phyloP scores from a whole-genome alignment of 768 basidiomycete genomes.

The Ramaria rubella region DNA sequence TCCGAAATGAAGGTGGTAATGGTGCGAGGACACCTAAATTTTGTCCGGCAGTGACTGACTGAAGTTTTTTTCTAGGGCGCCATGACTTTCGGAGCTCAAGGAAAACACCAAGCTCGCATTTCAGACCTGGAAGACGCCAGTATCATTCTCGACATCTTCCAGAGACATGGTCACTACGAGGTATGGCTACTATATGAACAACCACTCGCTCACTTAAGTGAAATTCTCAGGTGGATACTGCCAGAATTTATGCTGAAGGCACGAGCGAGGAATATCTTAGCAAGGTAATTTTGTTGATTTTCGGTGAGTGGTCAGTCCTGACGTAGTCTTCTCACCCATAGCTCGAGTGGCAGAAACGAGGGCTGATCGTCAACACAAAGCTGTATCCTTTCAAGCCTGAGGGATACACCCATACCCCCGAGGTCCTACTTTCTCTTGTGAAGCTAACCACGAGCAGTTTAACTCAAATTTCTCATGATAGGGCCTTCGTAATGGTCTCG shows the following conservation, averaged over 20 bases:
- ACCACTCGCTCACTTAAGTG: too few relatives aligned
- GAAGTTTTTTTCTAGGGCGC: conserved; percentile 8
- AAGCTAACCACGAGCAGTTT: background rate
- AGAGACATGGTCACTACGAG: conserved; percentile 29
- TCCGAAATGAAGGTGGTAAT: conserved; percentile 46
- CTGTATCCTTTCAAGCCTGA: conserved; percentile 40
- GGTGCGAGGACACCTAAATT: conserved; percentile 24
- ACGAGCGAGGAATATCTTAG: conserved; percentile 38
- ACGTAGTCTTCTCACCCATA: too few relatives aligned
- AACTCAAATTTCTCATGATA: too few relatives aligned
- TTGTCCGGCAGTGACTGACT: background rate
- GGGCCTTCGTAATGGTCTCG: conserved; percentile 30
- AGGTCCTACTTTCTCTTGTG: background rate
- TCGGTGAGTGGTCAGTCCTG: too few relatives aligned
- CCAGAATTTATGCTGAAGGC: conserved; percentile 21
- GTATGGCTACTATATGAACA: conserved; percentile 11
- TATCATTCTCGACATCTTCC: conserved; percentile 27
- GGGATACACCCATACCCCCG: conserved; percentile 16
- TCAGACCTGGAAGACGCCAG: conserved; percentile 12
- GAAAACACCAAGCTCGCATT: conserved; percentile 21
- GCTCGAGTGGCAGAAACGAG: conserved; percentile 40
- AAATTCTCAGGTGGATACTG: conserved; percentile 25
- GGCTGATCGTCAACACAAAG: conserved; percentile 55
- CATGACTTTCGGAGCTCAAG: conserved; percentile 21
- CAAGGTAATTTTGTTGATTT: too few relatives aligned